These are phyloP conservation scores for Edaphochlamys debaryana DNA, from an alignment of 139 green algal species.

Conservation along the genomic window DNA sequence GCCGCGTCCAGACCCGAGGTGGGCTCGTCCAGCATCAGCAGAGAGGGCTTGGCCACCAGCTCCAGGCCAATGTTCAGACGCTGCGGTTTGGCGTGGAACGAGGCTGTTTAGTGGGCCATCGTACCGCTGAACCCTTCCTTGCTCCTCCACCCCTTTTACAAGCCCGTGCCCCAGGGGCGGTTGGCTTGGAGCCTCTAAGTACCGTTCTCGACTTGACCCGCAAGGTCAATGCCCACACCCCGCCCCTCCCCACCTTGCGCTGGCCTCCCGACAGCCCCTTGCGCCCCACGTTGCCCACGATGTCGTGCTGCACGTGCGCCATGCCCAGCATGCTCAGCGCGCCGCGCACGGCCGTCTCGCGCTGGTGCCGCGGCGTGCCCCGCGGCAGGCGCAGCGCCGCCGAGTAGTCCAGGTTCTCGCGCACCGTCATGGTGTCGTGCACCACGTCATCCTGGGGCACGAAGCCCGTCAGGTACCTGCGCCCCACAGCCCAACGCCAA, in stretches of 20 bases:
- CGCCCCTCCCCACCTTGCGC: conserved; percentile 1
- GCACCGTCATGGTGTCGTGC: conserved; percentile 63
- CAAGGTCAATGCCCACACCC: too few relatives aligned
- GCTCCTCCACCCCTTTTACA: too few relatives aligned
- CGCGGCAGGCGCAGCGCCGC: conserved; percentile 51
- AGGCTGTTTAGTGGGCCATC: too few relatives aligned
- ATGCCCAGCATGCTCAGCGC: conserved; percentile 36
- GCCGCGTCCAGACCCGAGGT: conserved; percentile 63
- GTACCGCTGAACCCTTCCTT: too few relatives aligned
- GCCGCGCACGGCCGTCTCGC: conserved; percentile 29
- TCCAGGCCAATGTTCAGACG: conserved; percentile 64
- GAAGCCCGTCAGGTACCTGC: conserved; percentile 65
- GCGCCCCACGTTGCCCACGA: conserved; percentile 67
- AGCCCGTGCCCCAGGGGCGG: too few relatives aligned
- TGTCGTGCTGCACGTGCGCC: conserved; percentile 37
- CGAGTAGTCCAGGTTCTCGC: conserved; percentile 72
- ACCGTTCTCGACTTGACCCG: too few relatives aligned
- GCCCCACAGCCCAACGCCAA: too few relatives aligned
- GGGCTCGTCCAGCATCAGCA: conserved; percentile 84
- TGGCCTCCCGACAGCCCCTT: conserved; percentile 25
- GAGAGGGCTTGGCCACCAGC: conserved; percentile 73
- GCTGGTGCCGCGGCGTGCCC: conserved; percentile 37
- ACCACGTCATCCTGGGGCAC: conserved; percentile 81
- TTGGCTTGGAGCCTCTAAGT: too few relatives aligned
- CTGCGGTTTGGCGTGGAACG: too few relatives aligned